Evolutionary conservation across 2,329 filamentous ascomycete genomes (phyloP).

Genomic region (Cercospora citrullina): DNA sequence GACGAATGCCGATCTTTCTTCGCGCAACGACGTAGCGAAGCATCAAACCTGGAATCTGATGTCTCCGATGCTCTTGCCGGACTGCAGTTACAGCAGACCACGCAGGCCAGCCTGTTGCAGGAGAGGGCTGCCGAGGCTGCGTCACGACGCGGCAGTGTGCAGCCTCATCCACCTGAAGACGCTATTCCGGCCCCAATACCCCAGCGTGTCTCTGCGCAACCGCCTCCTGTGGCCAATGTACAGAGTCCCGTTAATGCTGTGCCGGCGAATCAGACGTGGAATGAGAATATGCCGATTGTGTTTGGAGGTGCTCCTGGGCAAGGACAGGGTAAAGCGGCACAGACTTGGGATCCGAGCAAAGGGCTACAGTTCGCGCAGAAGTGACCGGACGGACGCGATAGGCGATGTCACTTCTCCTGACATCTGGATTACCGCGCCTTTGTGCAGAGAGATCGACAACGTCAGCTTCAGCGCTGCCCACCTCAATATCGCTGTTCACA

Average conservation of each 20-base stretch:
- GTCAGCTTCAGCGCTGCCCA: too few relatives aligned
- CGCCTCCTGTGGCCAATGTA: conserved; percentile 35
- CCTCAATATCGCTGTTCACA: not conserved
- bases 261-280: conserved; percentile 34
- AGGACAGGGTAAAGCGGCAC: not conserved
- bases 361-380: conserved; percentile 32
- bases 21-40: conserved; percentile 77
- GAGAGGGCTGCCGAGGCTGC: conserved; percentile 33
- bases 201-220: conserved; percentile 36
- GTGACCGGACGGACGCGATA: too few relatives aligned
- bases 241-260: conserved; percentile 26
- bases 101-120: conserved; percentile 44
- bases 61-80: conserved; percentile 62
- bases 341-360: conserved; percentile 34
- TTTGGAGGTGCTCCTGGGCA: conserved; percentile 29
- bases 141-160: conserved; percentile 21
- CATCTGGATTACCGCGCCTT: too few relatives aligned
- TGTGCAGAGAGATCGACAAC: too few relatives aligned
- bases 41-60: conserved; percentile 71
- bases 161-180: conserved; percentile 31
- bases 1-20: conserved; percentile 79
- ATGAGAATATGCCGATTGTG: conserved; percentile 39
- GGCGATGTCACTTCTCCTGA: too few relatives aligned
- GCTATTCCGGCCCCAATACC: conserved; percentile 57
- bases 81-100: conserved; percentile 52